A percentile compares a stretch with the other conserved stretches of the same genome.
Conservation (phyloP, 2,329 filamentous ascomycete species). For the Teratosphaeria viscida region DNA sequence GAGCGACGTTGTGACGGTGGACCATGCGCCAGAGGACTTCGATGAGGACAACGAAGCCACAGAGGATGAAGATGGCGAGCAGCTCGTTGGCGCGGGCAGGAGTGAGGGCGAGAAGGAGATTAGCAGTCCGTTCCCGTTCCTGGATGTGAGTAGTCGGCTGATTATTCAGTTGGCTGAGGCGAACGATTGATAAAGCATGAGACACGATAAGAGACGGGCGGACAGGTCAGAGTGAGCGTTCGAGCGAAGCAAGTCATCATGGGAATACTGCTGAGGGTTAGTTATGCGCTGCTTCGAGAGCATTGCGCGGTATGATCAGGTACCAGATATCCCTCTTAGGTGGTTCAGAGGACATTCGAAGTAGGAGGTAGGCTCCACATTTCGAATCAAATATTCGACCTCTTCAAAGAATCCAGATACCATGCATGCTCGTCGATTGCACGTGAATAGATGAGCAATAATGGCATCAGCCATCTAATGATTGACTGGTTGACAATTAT, state of each 20-base stretch:
- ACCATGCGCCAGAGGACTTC: conserved; percentile 14
- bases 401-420: no score
- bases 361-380: neutral
- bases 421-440: no score
- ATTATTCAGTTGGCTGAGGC: conserved; percentile 88
- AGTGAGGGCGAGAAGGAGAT: conserved; percentile 80
- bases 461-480: no score
- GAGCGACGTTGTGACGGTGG: conserved; percentile 10
- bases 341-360: neutral
- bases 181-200: conserved; percentile 37
- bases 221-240: neutral
- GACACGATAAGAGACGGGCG: neutral
- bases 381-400: no score
- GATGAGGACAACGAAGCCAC: conserved; percentile 19
- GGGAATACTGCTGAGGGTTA: neutral
- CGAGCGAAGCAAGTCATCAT: neutral
- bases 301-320: neutral
- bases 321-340: neutral
- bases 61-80: conserved; percentile 27
- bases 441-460: no score
- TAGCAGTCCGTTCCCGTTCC: conserved; percentile 87
- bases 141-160: conserved; percentile 83
- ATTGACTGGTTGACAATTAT: no score
- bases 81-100: conserved; percentile 38
- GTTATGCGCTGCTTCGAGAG: neutral